Base-by-base conservation (phyloP, 306 rosid species). In the Medicago lupulina region DNA sequence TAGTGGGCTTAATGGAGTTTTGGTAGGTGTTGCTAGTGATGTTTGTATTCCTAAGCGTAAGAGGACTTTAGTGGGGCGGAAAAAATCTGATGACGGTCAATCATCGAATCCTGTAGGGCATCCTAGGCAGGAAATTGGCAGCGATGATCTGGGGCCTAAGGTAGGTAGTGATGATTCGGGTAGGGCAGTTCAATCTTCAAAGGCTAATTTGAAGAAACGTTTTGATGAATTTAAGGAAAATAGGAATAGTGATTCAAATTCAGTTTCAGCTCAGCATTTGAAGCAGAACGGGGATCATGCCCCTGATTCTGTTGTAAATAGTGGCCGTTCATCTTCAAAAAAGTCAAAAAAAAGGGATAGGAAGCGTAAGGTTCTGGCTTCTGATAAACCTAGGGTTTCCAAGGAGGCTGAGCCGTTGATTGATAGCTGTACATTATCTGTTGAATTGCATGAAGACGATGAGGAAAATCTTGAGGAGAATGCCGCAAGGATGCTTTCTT, bases 381-480 rank as follows among this genome's bases (percentile, higher is more conserved):
- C 77, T 3, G 88, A 84, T 79, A 58, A 73, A 74, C 75, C 61
- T 76, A 68, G 74, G 67, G 51, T 49, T 71, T 81, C 79, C 13
- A 75, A 80, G 72, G 86, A 89, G 84, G 91, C 80, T 8, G 85
- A 71, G 79, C 86, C 86, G 34, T 66, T 83, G 81, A 70, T 79
- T 41, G 82, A 67, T 74, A 75, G 66, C 80, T 25, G 78, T 57
- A 89, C 79, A 80, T 43, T 75, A 66, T 73, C 86, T 73, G 85
- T 81, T 82, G 85, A 84, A 64, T 70, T 77, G 46, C 86, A 51
- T 16, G 96, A 88, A 81, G 96, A 90, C 1, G 93, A 95, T 55
- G 96, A 92, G 82, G 97, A 89, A 81, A 96, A 96, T 86, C 98
- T 96, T 49, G 99, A 96, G 86, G 97, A 92, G 85, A 96, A 92